Evolutionary conservation across 495 filamentous ascomycete genomes (phyloP).

Genomic region (Diplogelasinospora grovesii): DNA sequence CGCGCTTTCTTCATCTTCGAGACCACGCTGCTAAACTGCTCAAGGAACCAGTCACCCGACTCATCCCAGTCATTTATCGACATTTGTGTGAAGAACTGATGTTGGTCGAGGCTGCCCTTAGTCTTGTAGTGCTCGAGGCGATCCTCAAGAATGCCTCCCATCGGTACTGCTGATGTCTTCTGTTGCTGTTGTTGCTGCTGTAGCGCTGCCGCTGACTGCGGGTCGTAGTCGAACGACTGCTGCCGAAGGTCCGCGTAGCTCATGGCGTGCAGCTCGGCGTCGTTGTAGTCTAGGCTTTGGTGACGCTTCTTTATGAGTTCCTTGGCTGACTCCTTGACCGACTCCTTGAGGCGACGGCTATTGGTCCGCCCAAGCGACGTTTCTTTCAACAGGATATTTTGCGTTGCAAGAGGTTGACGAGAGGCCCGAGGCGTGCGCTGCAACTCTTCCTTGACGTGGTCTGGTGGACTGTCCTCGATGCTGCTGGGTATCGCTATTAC

Average conservation of each 20-base stretch:
- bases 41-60: slow-evolving; percentile 72
- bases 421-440: slow-evolving; percentile 20
- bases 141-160: slow-evolving; percentile 24
- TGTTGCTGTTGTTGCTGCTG: slow-evolving; percentile 14
- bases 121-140: slow-evolving; percentile 37
- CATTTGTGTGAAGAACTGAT: slow-evolving; percentile 57
- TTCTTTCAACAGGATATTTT: slow-evolving; percentile 7
- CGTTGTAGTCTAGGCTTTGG: slow-evolving; percentile 46
- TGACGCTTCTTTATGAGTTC: slow-evolving; percentile 28
- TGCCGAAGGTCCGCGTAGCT: slow-evolving; percentile 45
- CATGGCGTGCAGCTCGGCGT: slow-evolving; percentile 45
- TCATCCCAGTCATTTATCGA: slow-evolving; percentile 72
- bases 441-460: slow-evolving; percentile 16
- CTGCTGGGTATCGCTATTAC: slow-evolving; percentile 17
- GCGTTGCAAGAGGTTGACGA: slow-evolving; percentile 6
- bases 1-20: slow-evolving; percentile 57
- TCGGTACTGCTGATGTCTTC: slow-evolving; percentile 8
- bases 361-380: slow-evolving; percentile 20
- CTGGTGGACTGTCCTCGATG: slow-evolving; percentile 13
- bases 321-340: slow-evolving; percentile 5
- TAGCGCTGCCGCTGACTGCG: slow-evolving; percentile 27
- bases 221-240: slow-evolving; percentile 51
- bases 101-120: slow-evolving; percentile 43
- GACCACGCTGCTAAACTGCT: slow-evolving; percentile 58
- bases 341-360: slow-evolving; percentile 27